Percentiles rank a stretch among this genome's conserved stretches.
phyloP scores from a whole-genome alignment of 1,284 basidiomycete genomes.

The Kwoniella shivajii region DNA sequence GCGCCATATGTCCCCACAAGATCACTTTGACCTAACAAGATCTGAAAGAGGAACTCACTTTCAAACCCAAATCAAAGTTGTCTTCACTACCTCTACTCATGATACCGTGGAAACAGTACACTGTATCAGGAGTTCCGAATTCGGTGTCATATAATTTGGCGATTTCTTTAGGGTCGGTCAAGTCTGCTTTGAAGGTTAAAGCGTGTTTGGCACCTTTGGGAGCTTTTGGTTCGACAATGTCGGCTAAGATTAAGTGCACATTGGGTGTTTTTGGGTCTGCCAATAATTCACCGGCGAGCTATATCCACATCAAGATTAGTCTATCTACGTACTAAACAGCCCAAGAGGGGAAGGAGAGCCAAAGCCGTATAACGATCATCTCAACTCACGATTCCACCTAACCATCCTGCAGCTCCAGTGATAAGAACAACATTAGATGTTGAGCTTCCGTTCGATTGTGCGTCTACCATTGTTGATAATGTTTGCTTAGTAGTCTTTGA shows the following conservation, averaged over 20 bases:
- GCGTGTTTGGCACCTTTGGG: slow-evolving; percentile 53
- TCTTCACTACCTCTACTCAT: slow-evolving; percentile 66
- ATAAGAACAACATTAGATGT: slow-evolving; percentile 41
- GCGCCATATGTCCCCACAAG: no score
- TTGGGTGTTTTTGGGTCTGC: slow-evolving; percentile 46
- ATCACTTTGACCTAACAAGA: background rate
- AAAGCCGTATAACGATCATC: no score
- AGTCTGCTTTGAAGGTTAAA: slow-evolving; percentile 59
- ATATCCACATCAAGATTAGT: background rate
- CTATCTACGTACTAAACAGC: background rate
- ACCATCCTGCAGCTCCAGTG: slow-evolving; percentile 50
- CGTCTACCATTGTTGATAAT: slow-evolving; percentile 16
- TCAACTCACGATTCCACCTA: slow-evolving; percentile 43
- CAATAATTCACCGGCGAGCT: slow-evolving; percentile 45
- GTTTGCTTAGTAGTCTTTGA: no score
- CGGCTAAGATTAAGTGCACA: slow-evolving; percentile 49
- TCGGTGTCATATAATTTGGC: slow-evolving; percentile 54
- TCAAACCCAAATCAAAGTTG: slow-evolving; percentile 64
- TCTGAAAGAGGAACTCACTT: slow-evolving; percentile 42
- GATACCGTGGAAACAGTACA: slow-evolving; percentile 65
- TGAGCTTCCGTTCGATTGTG: slow-evolving; percentile 7
- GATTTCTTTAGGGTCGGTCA: slow-evolving; percentile 57
- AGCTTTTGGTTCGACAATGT: slow-evolving; percentile 58
- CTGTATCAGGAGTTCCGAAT: slow-evolving; percentile 44
- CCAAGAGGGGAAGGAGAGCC: background rate